Conservation (phyloP, 2,329 filamentous ascomycete genomes). For the Diplodia seriata region DNA sequence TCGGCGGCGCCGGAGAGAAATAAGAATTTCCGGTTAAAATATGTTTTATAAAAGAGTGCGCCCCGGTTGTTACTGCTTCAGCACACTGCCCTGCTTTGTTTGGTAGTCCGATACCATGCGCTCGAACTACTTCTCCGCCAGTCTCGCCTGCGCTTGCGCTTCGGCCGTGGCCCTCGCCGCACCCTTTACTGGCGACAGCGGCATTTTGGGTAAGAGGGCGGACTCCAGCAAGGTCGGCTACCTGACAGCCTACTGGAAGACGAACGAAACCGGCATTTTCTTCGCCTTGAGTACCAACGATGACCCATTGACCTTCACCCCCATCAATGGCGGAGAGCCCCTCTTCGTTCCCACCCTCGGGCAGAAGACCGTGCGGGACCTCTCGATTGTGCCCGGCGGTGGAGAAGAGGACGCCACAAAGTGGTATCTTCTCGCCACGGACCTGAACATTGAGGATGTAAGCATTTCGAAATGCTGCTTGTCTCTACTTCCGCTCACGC, state of each 20-base stretch:
- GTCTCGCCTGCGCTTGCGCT: background rate
- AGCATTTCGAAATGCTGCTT: too few relatives aligned
- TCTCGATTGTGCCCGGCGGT: slow-evolving; percentile 28
- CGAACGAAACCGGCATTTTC: slow-evolving; percentile 10
- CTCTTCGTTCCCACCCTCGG: slow-evolving; percentile 34
- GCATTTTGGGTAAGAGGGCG: background rate
- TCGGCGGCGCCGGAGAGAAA: background rate
- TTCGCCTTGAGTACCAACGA: slow-evolving; percentile 13
- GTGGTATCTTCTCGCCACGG: slow-evolving; percentile 33
- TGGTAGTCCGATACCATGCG: background rate
- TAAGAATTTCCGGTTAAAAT: background rate
- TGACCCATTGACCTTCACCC: slow-evolving; percentile 24
- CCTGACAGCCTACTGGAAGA: slow-evolving; percentile 12
- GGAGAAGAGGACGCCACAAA: slow-evolving; percentile 31
- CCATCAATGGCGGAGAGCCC: slow-evolving; percentile 33
- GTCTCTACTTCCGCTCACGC: slow-evolving; percentile 4
- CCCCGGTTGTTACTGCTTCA: too few relatives aligned
- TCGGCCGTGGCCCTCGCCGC: background rate
- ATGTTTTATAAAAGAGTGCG: background rate
- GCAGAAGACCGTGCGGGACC: slow-evolving; percentile 34
- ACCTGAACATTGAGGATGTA: slow-evolving; percentile 4
- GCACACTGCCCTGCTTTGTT: background rate
- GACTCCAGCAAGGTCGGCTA: slow-evolving; percentile 16
- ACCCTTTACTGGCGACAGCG: background rate
- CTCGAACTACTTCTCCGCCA: background rate